Evolutionary conservation across 306 rosid genomes (phyloP), one percentile per base, ranked within the genome.

Genomic region (Hippophae gyantsensis): DNA sequence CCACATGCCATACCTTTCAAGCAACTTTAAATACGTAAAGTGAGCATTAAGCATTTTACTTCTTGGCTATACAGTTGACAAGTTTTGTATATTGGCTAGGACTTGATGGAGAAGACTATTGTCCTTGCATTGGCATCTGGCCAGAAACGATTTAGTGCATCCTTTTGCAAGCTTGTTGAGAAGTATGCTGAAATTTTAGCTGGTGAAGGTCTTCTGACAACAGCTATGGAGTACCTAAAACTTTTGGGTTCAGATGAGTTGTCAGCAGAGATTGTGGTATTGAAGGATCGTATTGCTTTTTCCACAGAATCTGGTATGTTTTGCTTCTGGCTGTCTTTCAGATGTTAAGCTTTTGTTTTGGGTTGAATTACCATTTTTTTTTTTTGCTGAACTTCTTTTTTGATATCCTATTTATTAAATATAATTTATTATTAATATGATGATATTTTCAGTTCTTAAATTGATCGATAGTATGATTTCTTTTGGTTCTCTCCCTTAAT

Each of bases 91-190:
- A 10, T 41, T 57, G 70, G 45, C 55, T 77, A 93, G 99, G 97
- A 88, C 74, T 82, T 93, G 79, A 88, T 93, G 99, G 99, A 93
- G 76, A 93, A 93, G 85, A 88, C 99, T 62, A 88, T 93, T 64
- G 95, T 88, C 57, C 94, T 93, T 74, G 99, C 97, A 64, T 70
- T 93, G 83, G 99, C 97, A 58, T 86, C 94, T 43, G 99, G 94
- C 70, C 95, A 93, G 72, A 93, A 88, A 78, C 82, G 70, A 65
- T 86, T 88, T 66, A 93, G 97, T 79, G 95, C 85, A 67, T 86
- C 97, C 65, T 76, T 93, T 67, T 93, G 90, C 82, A 93, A 88
- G 81, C 99, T 93, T 77, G 97, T 93, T 72, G 99, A 93, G 84
- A 93, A 84, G 78, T 93, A 93, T 72, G 90, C 97, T 64, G 99